Conservation (phyloP, 805 yeast species). For the Metschnikowia kofuensis region DNA sequence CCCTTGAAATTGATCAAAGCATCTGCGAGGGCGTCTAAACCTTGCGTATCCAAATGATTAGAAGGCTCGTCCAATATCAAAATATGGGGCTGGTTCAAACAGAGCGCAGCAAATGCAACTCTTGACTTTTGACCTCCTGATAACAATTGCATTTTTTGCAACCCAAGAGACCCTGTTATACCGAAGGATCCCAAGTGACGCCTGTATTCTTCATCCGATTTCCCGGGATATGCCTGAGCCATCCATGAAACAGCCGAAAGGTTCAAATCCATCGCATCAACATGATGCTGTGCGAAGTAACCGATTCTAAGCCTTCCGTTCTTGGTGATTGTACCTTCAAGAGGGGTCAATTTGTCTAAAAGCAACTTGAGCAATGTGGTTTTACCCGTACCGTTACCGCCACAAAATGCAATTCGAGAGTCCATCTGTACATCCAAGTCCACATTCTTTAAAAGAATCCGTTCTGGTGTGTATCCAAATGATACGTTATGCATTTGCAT, state of each 20-base stretch:
- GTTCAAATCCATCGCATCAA: constrained; percentile 90
- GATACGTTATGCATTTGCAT: constrained; percentile 82
- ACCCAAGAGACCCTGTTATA: constrained; percentile 88
- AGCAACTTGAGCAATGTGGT: constrained; percentile 87
- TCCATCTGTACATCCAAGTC: constrained; percentile 90
- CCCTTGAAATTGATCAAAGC: constrained; percentile 88
- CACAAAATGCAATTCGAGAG: constrained; percentile 93
- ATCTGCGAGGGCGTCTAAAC: constrained; percentile 91
- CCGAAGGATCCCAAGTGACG: constrained; percentile 96
- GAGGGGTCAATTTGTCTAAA: constrained; percentile 73
- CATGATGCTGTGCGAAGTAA: constrained; percentile 97
- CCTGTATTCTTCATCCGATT: constrained; percentile 93
- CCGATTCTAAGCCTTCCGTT: constrained; percentile 90
- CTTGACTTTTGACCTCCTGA: constrained; percentile 99
- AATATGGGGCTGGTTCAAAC: constrained; percentile 87
- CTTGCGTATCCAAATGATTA: constrained; percentile 96
- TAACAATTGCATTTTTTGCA: constrained; percentile 82
- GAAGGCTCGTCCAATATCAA: constrained; percentile 96
- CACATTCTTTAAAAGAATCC: constrained; percentile 67
- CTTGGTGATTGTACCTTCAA: constrained; percentile 71
- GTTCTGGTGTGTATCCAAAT: constrained; percentile 74
- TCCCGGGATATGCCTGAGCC: constrained; percentile 86
- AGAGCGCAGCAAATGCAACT: constrained; percentile 95
- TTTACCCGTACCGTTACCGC: constrained; percentile 99
- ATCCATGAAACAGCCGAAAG: constrained; percentile 92